Evolutionary conservation across 1,139 yeast species (phyloP).

Genomic region (Arxiozyma heterogenica): DNA sequence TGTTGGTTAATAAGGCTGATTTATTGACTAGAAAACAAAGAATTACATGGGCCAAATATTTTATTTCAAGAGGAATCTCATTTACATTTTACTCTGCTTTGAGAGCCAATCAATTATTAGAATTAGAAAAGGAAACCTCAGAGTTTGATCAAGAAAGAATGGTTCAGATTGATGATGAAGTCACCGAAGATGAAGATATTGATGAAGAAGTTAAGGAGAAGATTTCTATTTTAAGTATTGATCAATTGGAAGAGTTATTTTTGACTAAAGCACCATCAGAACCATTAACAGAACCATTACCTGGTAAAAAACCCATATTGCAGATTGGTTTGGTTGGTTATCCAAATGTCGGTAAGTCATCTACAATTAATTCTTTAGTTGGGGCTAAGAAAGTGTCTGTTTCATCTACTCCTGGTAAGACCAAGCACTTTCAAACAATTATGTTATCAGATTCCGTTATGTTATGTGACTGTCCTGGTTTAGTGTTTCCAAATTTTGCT

Average conservation of each 20-base stretch:
- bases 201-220: conserved; percentile 36
- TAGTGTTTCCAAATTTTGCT: conserved; percentile 96
- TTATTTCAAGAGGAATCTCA: conserved; percentile 55
- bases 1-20: conserved; percentile 92
- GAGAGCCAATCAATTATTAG: conserved; percentile 64
- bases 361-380: conserved; percentile 89
- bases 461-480: conserved; percentile 97
- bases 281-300: conserved; percentile 45
- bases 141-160: conserved; percentile 14
- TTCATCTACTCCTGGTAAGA: conserved; percentile 97
- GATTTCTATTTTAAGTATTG: conserved; percentile 67
- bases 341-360: conserved; percentile 94
- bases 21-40: conserved; percentile 70
- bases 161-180: conserved; percentile 22
- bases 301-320: conserved; percentile 49
- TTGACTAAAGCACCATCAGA: conserved; percentile 66
- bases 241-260: conserved; percentile 76
- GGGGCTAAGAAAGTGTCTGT: conserved; percentile 97
- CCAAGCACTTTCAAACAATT: conserved; percentile 97
- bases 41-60: conserved; percentile 77
- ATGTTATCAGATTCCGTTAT: conserved; percentile 72
- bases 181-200: conserved; percentile 30
- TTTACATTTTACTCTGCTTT: conserved; percentile 92
- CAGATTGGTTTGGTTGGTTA: conserved; percentile 96
- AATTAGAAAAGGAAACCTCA: conserved; percentile 40